Evolutionary conservation across 2,329 filamentous ascomycete genomes (phyloP).

Genomic region (Arthrobotrys entomopaga): DNA sequence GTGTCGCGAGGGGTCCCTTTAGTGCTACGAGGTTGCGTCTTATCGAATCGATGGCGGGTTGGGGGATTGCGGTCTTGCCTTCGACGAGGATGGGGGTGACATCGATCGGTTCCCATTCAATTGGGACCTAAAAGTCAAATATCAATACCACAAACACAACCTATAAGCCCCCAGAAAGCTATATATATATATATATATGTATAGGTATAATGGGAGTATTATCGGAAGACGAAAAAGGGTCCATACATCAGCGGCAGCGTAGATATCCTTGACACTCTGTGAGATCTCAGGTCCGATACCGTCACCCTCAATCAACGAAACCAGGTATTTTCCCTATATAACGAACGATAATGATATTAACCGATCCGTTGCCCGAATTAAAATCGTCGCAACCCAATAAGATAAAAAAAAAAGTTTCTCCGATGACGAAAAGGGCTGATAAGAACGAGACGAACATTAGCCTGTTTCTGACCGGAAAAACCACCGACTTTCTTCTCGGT

Average conservation of each 20-base stretch:
- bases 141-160: constrained; percentile 38
- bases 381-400: constrained; percentile 2
- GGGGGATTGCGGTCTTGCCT: constrained; percentile 93
- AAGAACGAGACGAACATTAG: constrained; percentile 39
- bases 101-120: constrained; percentile 97
- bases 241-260: constrained; percentile 85
- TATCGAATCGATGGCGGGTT: constrained; percentile 92
- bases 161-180: constrained; percentile 12
- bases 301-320: constrained; percentile 98
- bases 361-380: not conserved
- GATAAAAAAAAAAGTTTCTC: constrained; percentile 8
- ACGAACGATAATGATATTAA: constrained; percentile 7
- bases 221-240: no score
- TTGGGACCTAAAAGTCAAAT: no score
- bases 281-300: constrained; percentile 98
- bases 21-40: constrained; percentile 95
- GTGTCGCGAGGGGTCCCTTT: constrained; percentile 97
- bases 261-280: constrained; percentile 98
- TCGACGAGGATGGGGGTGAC: constrained; percentile 93
- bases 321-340: constrained; percentile 86
- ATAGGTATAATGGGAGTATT: no score
- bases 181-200: not conserved
- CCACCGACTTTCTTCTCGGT: constrained; percentile 49
- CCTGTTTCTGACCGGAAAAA: constrained; percentile 39
- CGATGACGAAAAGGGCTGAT: not conserved